Evolutionary conservation across 495 filamentous ascomycete species (phyloP).

Genomic region (Hyaloscypha hepaticicola): DNA sequence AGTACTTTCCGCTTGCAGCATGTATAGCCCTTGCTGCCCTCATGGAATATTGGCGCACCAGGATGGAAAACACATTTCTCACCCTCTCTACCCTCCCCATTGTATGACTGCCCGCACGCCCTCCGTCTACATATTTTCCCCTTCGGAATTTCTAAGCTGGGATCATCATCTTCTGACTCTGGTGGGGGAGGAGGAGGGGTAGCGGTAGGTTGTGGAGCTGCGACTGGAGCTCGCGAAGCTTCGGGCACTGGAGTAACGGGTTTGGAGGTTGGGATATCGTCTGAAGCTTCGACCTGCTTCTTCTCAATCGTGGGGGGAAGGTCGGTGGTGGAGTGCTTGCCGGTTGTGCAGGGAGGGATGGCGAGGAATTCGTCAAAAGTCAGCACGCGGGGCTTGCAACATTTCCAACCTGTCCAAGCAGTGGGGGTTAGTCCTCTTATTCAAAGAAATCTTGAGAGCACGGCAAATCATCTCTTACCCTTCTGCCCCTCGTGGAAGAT

Average conservation of each 20-base stretch:
- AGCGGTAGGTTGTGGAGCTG: slow-evolving; percentile 52
- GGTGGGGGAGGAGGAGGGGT: slow-evolving; percentile 63
- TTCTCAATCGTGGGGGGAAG: slow-evolving; percentile 58
- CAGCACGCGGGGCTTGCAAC: slow-evolving; percentile 95
- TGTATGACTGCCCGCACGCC: slow-evolving; percentile 67
- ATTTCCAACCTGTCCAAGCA: slow-evolving; percentile 82
- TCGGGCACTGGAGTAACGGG: slow-evolving; percentile 34
- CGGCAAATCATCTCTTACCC: slow-evolving; percentile 55
- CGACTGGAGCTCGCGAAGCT: slow-evolving; percentile 47
- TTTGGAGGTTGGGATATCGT: slow-evolving; percentile 32
- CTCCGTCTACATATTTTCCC: slow-evolving; percentile 75
- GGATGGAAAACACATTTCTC: slow-evolving; percentile 86
- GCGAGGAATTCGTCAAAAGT: slow-evolving; percentile 98
- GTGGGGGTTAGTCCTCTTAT: neutral
- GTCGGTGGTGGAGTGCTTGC: slow-evolving; percentile 85
- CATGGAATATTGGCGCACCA: slow-evolving; percentile 87
- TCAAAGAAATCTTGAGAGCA: neutral
- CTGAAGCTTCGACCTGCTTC: slow-evolving; percentile 36
- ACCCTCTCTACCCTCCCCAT: slow-evolving; percentile 56
- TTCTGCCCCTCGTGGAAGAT: slow-evolving; percentile 99
- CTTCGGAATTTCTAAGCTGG: slow-evolving; percentile 62
- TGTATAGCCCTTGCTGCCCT: slow-evolving; percentile 94
- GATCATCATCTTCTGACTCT: slow-evolving; percentile 88
- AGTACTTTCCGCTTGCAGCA: slow-evolving; percentile 95
- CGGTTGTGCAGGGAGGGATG: slow-evolving; percentile 91